These are phyloP conservation scores for Fusarium sp. DNA, from an alignment of 2,329 filamentous ascomycete genomes.

Conservation along the genomic window DNA sequence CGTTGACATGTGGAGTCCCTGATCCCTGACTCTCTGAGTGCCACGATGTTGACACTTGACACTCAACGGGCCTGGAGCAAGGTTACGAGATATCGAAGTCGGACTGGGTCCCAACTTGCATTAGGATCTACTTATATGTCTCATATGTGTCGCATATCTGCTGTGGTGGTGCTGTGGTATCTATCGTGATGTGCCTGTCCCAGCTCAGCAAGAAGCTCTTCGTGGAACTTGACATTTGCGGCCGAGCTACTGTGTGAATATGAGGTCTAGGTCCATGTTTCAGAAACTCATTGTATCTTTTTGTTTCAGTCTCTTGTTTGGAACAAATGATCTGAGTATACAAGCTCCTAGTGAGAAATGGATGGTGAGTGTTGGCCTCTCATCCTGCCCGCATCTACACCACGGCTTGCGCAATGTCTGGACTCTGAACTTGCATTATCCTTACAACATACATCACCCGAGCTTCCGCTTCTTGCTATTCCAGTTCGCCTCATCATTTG, in stretches of 20 bases:
- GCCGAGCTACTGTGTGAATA: rapidly evolving
- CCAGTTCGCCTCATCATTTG: rapidly evolving
- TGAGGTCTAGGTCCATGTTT: rapidly evolving
- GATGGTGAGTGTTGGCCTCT: background rate
- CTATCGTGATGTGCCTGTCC: background rate
- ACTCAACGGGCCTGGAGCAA: rapidly evolving
- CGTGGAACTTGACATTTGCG: background rate
- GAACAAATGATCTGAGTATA: rapidly evolving
- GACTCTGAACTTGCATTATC: background rate
- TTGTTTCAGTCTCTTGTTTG: rapidly evolving
- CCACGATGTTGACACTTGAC: background rate
- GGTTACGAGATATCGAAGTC: background rate
- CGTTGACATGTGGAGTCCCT: background rate
- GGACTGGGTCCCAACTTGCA: rapidly evolving
- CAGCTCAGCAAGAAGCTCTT: background rate
- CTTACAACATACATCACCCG: rapidly evolving
- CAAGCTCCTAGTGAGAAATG: background rate
- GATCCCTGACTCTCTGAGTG: background rate
- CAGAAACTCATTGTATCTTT: rapidly evolving
- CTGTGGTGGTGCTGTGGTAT: background rate
- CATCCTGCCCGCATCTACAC: background rate
- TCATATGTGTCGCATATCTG: background rate
- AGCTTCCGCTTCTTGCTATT: background rate
- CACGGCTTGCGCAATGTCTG: background rate
- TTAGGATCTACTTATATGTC: background rate